Base-by-base conservation (phyloP, 23 red algal genomes). In the Agarophyton chilense region DNA sequence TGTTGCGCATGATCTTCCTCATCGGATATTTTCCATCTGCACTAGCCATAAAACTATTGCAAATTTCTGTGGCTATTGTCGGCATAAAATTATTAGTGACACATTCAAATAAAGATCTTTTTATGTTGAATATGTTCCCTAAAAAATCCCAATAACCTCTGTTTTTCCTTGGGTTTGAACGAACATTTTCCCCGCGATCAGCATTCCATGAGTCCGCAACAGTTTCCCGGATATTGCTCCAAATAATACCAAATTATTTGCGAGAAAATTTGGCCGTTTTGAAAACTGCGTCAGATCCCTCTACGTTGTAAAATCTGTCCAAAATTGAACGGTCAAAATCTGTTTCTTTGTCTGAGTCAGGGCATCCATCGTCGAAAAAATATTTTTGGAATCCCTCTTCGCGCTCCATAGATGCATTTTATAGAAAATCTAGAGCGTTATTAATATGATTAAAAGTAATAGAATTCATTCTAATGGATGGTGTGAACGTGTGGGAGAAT, bases 111-210 rank as follows among this genome's bases (percentile, higher is more conserved):
- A n/a, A n/a, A n/a, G 56, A 6, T 39, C 0, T 31, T n/a, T 71
- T 86, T 7, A 49, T 47, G 32, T 52, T 43, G 43, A 86, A 70
- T 16, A 86, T 45, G 22, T 51, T 31, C 10, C 29, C 62, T 8
- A 86, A 29, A 29, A 84, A 45, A 51, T 86, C 43, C 81, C 57
- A 71, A 0, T 68, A 7, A 5, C 26, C 62, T 14, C 33, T 12
- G 65, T 86, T 57, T 33, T 68, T 71, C 57, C 39, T 86, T 86
- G 0, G 32, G 13, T 47, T 86, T 86, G 31, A 71, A 50, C 10
- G 38, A 22, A n/a, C 25, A 11, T 42, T 70, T 71, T 86, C 14
- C n/a, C n/a, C n/a, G n/a, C n/a, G n/a, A n/a, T n/a, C n/a, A n/a
- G n/a, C n/a, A n/a, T n/a, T n/a, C n/a, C n/a, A n/a, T n/a, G n/a